Base-by-base conservation (phyloP, 805 yeast genomes). In the Candida dajiaensis region DNA sequence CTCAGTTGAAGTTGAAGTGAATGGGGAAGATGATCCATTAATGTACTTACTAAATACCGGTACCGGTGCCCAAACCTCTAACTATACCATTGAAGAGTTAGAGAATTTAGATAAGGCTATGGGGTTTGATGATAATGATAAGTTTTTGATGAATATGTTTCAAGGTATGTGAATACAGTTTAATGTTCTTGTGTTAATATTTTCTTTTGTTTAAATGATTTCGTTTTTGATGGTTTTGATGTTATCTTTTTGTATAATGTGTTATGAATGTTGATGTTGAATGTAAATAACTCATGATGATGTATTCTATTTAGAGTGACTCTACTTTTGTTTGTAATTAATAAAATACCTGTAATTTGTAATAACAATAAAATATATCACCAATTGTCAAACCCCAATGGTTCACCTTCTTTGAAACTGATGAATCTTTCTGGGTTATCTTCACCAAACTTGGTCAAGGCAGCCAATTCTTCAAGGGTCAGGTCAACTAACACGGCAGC, bases 391-490 rank as follows among this genome's bases (percentile, higher is more conserved):
- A 49, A 51, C 1, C 54, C 54, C 12, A 51, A 11, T 11, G 15
- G 40, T 15, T 37, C 40, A 21, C 52, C 52, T 33, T 43, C 35
- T 2, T 44, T 46, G n/a, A 47, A 45, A 31, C 58, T 57, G n/a
- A 63, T 58, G 42, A 55, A 64, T 45, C 71, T 62, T 43, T 54
- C 49, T 35, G 67, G 61, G n/a, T 64, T 48, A 8, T 50, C 51
- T 5, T 48, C 45, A 37, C 71, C 71, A 42, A 60, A 47, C 2
- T 58, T 44, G 40, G 58, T 64, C 48, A 75, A 56, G 16, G 55
- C 50, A 16, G 61, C 56, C 41, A 75, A 45, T 40, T 77, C 80
- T 40, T 68, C 73, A 19, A 58, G 56, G 31, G 67, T 57, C 37
- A 78, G 64, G 19, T 68, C 62, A 40, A 66, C 68, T 43, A 68